Percentiles rank a stretch among this genome's conserved stretches.
Conservation (phyloP, 179 eudicot genomes). For the Amaranthus tricolor region DNA sequence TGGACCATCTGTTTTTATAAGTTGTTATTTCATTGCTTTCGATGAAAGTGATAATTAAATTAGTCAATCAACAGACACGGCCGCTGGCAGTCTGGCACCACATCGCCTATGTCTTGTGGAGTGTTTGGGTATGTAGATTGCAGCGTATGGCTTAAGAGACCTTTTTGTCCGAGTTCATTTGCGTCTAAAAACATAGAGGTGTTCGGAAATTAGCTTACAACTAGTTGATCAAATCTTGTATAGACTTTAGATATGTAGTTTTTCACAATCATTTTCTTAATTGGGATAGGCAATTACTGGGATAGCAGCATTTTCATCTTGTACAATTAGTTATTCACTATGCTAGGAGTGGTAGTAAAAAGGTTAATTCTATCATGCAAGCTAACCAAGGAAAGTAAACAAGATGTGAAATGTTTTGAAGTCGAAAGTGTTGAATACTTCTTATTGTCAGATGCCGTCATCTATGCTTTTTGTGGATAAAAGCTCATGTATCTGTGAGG, state of each 20-base stretch:
- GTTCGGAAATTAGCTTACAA: background rate
- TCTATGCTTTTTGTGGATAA: background rate
- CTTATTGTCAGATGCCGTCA: background rate
- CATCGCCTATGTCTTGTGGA: background rate
- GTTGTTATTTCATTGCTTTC: background rate
- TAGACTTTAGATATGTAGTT: background rate
- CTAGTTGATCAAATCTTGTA: background rate
- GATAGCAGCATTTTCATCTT: background rate
- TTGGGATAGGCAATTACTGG: background rate
- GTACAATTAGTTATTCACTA: background rate
- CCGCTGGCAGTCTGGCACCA: background rate
- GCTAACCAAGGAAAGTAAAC: conserved; percentile 4
- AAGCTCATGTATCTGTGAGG: conserved; percentile 5
- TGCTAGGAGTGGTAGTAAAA: conserved; percentile 1
- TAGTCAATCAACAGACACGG: too few relatives aligned
- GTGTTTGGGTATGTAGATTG: background rate
- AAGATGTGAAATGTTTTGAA: background rate
- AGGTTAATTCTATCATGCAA: background rate
- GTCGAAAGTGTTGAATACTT: background rate
- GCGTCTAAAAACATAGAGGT: background rate
- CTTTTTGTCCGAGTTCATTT: background rate
- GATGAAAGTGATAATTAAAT: background rate
- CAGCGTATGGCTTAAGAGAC: background rate
- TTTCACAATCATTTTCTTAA: background rate
- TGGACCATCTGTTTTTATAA: background rate